Evolutionary conservation across 371 early-diverging fungal genomes (phyloP).

Genomic region (Chytridium lagenaria): DNA sequence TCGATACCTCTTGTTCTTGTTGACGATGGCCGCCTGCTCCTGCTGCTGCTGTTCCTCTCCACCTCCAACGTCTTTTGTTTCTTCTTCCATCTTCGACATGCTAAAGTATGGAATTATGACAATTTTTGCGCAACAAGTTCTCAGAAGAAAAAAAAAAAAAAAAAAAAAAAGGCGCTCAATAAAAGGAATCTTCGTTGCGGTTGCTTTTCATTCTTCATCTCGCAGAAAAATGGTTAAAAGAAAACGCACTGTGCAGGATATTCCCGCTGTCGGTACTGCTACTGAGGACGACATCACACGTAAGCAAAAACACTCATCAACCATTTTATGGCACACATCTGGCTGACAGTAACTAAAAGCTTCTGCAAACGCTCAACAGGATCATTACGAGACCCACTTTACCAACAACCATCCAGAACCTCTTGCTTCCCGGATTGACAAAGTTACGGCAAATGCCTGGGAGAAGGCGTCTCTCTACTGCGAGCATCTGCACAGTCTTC

Average conservation of each 20-base stretch:
- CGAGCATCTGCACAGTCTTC: neutral
- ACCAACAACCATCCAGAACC: neutral
- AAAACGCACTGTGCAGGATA: neutral
- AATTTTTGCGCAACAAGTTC: neutral
- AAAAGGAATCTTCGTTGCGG: neutral
- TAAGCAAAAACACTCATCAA: neutral
- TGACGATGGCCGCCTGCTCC: neutral
- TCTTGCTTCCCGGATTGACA: neutral
- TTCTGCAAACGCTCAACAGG: neutral
- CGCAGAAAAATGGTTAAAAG: neutral
- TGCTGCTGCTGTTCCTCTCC: slow-evolving; percentile 16
- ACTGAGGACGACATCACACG: neutral
- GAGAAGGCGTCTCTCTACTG: neutral
- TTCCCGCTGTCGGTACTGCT: neutral
- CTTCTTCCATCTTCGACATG: neutral
- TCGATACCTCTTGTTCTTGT: slow-evolving; percentile 60
- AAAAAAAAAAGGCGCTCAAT: neutral
- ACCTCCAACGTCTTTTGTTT: neutral
- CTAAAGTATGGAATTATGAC: neutral
- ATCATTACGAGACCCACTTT: neutral
- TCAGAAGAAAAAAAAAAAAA: neutral
- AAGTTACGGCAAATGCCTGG: neutral
- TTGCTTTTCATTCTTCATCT: too few species aligned
- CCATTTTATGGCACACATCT: too few species aligned
- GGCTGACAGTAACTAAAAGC: too few species aligned